Conservation (phyloP, 2,329 filamentous ascomycete species). For the Neophaeococcomyces mojaviensis region DNA sequence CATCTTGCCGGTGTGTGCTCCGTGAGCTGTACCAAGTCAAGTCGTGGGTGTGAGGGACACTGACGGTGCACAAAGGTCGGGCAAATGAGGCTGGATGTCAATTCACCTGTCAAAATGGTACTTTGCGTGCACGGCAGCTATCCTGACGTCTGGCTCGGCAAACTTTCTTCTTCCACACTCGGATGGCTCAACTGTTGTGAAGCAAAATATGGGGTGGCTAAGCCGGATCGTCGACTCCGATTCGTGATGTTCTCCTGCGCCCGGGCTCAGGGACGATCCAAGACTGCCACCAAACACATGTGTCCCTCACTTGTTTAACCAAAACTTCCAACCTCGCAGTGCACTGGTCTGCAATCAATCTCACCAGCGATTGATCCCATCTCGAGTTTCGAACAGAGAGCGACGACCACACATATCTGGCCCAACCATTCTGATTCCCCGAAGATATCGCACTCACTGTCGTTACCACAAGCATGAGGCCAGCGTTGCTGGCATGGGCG, state of each 20-base stretch:
- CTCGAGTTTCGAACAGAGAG: background rate
- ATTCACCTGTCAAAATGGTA: no score
- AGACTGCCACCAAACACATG: background rate
- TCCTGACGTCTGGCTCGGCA: background rate
- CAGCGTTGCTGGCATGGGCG: slow-evolving; percentile 22
- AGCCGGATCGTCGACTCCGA: background rate
- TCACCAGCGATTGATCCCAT: background rate
- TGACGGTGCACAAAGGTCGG: background rate
- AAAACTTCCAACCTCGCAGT: background rate
- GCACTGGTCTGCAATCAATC: background rate
- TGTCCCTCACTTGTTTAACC: background rate
- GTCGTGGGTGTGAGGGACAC: slow-evolving; percentile 29
- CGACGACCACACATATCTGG: background rate
- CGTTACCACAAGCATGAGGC: slow-evolving; percentile 16
- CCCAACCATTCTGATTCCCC: background rate
- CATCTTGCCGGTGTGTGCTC: slow-evolving; percentile 51
- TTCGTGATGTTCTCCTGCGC: background rate
- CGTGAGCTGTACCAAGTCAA: slow-evolving; percentile 15
- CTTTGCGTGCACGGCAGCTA: background rate
- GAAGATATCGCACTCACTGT: background rate
- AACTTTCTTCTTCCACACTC: background rate
- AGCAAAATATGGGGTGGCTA: background rate
- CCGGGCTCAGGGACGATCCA: background rate
- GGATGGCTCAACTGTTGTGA: background rate
- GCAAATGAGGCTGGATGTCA: no score